phyloP scores from a whole-genome alignment of 2,329 filamentous ascomycete species.

The Diaporthe sp. region DNA sequence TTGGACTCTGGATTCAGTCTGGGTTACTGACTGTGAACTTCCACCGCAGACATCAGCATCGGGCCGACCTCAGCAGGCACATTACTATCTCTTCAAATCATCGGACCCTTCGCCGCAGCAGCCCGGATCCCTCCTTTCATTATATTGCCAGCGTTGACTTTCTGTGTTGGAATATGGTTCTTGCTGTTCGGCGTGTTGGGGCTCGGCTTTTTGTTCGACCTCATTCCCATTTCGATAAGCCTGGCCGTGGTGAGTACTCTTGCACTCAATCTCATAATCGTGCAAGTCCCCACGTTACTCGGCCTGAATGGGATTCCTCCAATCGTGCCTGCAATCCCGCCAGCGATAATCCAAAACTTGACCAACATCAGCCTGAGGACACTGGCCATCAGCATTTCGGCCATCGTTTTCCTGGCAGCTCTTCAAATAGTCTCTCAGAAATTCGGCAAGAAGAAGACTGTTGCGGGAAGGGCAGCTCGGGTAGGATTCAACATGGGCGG shows the following conservation, averaged over 20 bases:
- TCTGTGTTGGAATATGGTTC: constrained; percentile 35
- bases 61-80: constrained; percentile 24
- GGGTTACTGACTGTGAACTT: background rate
- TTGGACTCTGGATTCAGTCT: background rate
- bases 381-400: constrained; percentile 7
- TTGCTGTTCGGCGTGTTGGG: constrained; percentile 32
- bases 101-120: constrained; percentile 18
- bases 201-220: constrained; percentile 32
- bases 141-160: constrained; percentile 30
- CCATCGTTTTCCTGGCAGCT: constrained; percentile 1
- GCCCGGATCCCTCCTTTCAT: constrained; percentile 16
- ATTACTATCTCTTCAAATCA: constrained; percentile 22
- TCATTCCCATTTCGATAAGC: constrained; percentile 1
- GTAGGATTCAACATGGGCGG: background rate
- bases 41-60: constrained; percentile 28
- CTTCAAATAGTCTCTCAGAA: background rate
- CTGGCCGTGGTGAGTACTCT: background rate
- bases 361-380: constrained; percentile 14
- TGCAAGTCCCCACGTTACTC: constrained; percentile 25
- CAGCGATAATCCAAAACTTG: background rate
- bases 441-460: constrained; percentile 22
- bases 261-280: constrained; percentile 6
- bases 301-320: constrained; percentile 23
- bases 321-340: background rate
- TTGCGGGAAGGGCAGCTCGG: background rate